These are phyloP conservation scores for Tephrocybe sp. DNA, from an alignment of 768 basidiomycete species.

Conservation along the genomic window DNA sequence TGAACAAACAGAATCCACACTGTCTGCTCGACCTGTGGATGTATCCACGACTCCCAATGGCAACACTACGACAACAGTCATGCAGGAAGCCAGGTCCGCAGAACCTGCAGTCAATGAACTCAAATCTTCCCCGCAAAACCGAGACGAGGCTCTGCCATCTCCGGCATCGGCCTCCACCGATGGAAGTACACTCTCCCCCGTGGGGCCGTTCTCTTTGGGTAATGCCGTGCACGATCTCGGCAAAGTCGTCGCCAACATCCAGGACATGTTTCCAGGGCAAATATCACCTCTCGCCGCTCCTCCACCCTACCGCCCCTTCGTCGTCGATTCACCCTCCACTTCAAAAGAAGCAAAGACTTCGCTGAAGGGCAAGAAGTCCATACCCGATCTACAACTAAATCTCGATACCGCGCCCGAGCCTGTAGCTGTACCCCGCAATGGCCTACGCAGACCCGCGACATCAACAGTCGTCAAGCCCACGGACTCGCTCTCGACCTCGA, in stretches of 20 bases:
- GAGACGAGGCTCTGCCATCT: neutral
- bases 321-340: neutral
- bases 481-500: neutral
- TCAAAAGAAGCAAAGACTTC: conserved; percentile 2
- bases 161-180: neutral
- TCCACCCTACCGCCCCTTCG: conserved; percentile 13
- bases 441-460: neutral
- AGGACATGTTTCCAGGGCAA: conserved; percentile 22
- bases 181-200: conserved; percentile 12
- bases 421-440: neutral
- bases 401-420: neutral
- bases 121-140: neutral
- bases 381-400: conserved; percentile 4
- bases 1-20: neutral
- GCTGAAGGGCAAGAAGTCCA: conserved; percentile 10
- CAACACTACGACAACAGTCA: neutral
- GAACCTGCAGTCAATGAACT: neutral
- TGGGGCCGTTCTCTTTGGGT: conserved; percentile 20
- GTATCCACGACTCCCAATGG: neutral
- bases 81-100: neutral
- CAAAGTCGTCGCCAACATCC: conserved; percentile 21
- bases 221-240: conserved; percentile 20
- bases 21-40: neutral
- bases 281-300: conserved; percentile 18
- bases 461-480: neutral